Evolutionary conservation across 2,329 filamentous ascomycete species (phyloP), one percentile per base, ranked within the genome.

Genomic region (Aspergillus latus): DNA sequence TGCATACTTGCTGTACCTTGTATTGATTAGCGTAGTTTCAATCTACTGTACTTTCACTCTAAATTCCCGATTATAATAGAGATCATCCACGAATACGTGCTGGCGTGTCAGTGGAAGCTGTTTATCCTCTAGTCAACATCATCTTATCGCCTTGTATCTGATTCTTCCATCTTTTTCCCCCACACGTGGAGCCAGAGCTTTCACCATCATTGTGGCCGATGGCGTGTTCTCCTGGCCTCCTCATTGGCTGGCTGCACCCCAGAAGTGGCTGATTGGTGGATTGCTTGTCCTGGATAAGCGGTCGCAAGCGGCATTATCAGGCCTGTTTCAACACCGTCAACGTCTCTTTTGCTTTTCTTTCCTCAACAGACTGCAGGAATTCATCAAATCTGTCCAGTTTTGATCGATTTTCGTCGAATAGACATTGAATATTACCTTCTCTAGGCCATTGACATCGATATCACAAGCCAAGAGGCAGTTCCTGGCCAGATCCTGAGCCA

Each of bases 181-280:
- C 59, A 62, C 59, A 60, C 54, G 59, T 63, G 56, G 60, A 60
- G 47, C 52, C 11, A 9, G 45, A 49, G 44, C 58, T 69, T 66
- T 66, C 69, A 71, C 64, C 69, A 72, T 72, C 68, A 52, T 51
- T 46, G 57, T 52, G 43, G 50, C 46, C 56, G 66, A 72, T 72
- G 69, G 69, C 69, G 69, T 68, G 68, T 71, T 68, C 66, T 58
- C 32, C 16, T 42, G 36, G 1, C 0, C 0, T 29, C 36, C 37
- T 65, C 52, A 72, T 72, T 71, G 69, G 69, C 4, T 15, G 16
- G 9, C 2, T 7, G 29, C 7, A 11, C 10, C 11, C 10, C 29
- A 32, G n/a, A 1, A 13, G 2, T 6, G 28, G 13, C 21, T 59
- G 49, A 62, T 62, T 62, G 59, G 61, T 10, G 4, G 15, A 4